phyloP scores from a whole-genome alignment of 345 rosid genomes.

The Turnera subulata region DNA sequence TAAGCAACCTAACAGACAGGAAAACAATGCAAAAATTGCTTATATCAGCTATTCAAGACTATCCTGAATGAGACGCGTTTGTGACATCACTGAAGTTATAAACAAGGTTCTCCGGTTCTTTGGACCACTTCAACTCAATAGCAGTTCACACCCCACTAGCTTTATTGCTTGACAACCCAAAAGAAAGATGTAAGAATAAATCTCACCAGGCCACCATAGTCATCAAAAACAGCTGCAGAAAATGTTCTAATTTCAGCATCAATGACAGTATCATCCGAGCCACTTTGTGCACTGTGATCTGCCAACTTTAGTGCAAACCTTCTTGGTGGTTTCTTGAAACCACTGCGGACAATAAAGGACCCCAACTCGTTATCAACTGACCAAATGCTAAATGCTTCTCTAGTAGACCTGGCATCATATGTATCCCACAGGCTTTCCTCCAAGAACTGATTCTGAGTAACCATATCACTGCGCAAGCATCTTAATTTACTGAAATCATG shows the following conservation, averaged over 20 bases:
- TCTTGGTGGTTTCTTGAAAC: constrained; percentile 83
- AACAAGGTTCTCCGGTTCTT: too few relatives aligned
- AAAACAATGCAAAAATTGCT: too few relatives aligned
- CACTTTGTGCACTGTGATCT: constrained; percentile 49
- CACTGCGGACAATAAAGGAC: constrained; percentile 76
- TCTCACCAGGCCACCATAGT: constrained; percentile 95
- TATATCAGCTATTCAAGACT: too few relatives aligned
- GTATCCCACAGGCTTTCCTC: constrained; percentile 96
- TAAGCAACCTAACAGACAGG: too few relatives aligned
- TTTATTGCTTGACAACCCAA: not conserved
- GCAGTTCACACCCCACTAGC: not conserved
- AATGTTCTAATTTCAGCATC: constrained; percentile 73
- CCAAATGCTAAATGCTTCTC: constrained; percentile 90
- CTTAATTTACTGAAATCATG: constrained; percentile 56
- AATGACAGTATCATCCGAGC: constrained; percentile 68
- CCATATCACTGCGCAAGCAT: constrained; percentile 87
- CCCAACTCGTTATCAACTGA: constrained; percentile 65
- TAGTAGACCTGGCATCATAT: constrained; percentile 50
- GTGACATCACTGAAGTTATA: too few relatives aligned
- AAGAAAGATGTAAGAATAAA: constrained; percentile 2
- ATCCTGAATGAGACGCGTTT: too few relatives aligned
- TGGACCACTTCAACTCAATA: not conserved
- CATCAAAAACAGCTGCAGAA: constrained; percentile 91
- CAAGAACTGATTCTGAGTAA: constrained; percentile 68
- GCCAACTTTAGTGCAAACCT: constrained; percentile 91